A percentile compares a stretch with the other conserved stretches of the same genome.
Evolutionary conservation across 2,329 filamentous ascomycete genomes (phyloP).

Genomic region (Chalaropsis ovoidea): DNA sequence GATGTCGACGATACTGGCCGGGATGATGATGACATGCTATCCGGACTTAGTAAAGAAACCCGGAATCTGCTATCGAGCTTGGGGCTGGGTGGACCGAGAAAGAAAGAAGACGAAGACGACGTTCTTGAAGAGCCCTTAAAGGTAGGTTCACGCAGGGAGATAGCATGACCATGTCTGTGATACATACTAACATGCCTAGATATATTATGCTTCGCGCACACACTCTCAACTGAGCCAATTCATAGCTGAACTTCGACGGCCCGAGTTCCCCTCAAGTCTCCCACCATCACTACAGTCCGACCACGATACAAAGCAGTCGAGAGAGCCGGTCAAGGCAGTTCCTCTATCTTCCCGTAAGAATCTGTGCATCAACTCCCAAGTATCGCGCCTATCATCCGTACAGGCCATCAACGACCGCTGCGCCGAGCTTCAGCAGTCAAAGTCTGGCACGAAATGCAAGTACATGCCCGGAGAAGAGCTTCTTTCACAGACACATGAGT

Average conservation of each 20-base stretch:
- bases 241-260: constrained; percentile 67
- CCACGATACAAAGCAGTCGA: constrained; percentile 9
- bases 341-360: constrained; percentile 79
- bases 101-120: constrained; percentile 35
- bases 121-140: constrained; percentile 58
- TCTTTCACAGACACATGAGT: constrained; percentile 60
- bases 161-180: neutral
- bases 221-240: constrained; percentile 90
- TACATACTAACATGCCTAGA: constrained; percentile 38
- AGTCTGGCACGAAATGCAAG: constrained; percentile 56
- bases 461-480: constrained; percentile 73
- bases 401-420: constrained; percentile 90
- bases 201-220: constrained; percentile 86
- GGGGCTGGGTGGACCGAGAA: constrained; percentile 37
- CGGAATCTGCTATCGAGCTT: constrained; percentile 61
- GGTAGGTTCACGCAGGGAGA: constrained; percentile 32
- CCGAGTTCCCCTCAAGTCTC: constrained; percentile 64
- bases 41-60: constrained; percentile 62
- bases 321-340: constrained; percentile 58
- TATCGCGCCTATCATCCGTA: constrained; percentile 57
- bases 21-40: constrained; percentile 35
- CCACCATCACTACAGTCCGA: constrained; percentile 35
- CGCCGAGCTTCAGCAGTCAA: constrained; percentile 70
- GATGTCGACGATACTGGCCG: constrained; percentile 48
- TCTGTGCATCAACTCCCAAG: constrained; percentile 78